Evolutionary conservation across 2,329 filamentous ascomycete genomes (phyloP), one percentile per base, ranked within the genome.

Genomic region (Ceratocystis cubensis): DNA sequence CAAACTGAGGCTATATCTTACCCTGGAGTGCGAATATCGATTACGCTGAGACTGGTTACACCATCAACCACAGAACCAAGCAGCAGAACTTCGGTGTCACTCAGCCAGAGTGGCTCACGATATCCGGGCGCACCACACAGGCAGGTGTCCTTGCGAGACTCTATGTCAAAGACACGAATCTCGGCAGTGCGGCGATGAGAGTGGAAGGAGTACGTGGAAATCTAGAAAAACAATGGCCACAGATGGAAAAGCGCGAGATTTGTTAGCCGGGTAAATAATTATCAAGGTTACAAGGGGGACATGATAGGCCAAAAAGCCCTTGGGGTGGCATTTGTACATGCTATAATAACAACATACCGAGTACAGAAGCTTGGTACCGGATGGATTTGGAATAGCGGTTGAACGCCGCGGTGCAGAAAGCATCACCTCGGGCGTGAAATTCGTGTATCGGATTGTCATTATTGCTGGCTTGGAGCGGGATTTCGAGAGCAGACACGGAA

Each of bases 181-280:
- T 91, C 86, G 68, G 79, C 81, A 4, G 81, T 82, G 73, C 87
- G 88, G 61, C 80, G 80, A 73, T 95, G 90, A 0, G 83, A 81
- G 48, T 88, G 80, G 75, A 96, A 96, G 4, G 85, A 92, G 75
- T 96, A 96, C 1, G 86, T 84, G 0, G 88, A 89, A 17, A 85
- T 79, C 74, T 86, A 73, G 65, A 30, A 44, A 5, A 46, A 10
- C 13, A 13, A 13, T 13, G 3, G 33, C 4, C 13, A 25, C 48
- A 28, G 41, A 22, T 10, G 37, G 37, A 41, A 41, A 63, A 50
- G 7, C 20, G 20, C 8, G 15, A 5, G 37, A 25, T 41, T 33
- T 7, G 53, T 59, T 37, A 59, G 53, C 13, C 53, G 28, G 37
- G 53, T 30, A n/a, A 1, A 30, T 13, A 20, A 44, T 22, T 57